phyloP scores from a whole-genome alignment of 306 rosid species.

The Trichosanthes cucumerina region DNA sequence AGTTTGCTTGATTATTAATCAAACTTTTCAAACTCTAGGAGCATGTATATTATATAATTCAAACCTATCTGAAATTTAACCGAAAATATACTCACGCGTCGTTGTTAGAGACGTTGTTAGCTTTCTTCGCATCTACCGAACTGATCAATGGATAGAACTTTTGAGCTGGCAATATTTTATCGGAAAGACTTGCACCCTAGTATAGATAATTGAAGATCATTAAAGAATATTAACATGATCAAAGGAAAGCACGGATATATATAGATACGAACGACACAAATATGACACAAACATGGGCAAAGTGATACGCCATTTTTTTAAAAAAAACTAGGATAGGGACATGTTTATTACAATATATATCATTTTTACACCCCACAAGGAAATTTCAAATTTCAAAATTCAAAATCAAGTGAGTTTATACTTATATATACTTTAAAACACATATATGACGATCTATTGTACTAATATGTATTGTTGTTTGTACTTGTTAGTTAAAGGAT shows the following conservation, averaged over 20 bases:
- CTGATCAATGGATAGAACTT: constrained; percentile 37
- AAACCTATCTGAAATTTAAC: neutral
- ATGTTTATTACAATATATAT: too few species aligned
- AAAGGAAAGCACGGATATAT: neutral
- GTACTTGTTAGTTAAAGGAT: too few species aligned
- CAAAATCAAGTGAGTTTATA: neutral
- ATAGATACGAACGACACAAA: neutral
- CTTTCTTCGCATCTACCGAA: constrained; percentile 20
- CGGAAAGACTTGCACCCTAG: constrained; percentile 58
- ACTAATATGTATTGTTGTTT: too few species aligned
- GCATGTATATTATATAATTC: neutral
- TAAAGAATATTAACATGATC: neutral
- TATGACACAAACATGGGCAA: too few species aligned
- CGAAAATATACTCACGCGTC: constrained; percentile 28
- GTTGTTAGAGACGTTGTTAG: neutral
- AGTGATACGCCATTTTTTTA: too few species aligned
- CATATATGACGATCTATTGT: too few species aligned
- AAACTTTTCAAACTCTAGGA: too few species aligned
- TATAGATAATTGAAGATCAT: neutral
- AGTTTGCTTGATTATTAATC: neutral
- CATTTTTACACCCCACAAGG: neutral
- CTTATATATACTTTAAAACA: too few species aligned
- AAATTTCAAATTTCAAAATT: too few species aligned
- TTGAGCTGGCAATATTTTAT: constrained; percentile 11
- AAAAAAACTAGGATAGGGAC: neutral